Evolutionary conservation across 345 rosid genomes (phyloP).

Genomic region (Heritiera littoralis): DNA sequence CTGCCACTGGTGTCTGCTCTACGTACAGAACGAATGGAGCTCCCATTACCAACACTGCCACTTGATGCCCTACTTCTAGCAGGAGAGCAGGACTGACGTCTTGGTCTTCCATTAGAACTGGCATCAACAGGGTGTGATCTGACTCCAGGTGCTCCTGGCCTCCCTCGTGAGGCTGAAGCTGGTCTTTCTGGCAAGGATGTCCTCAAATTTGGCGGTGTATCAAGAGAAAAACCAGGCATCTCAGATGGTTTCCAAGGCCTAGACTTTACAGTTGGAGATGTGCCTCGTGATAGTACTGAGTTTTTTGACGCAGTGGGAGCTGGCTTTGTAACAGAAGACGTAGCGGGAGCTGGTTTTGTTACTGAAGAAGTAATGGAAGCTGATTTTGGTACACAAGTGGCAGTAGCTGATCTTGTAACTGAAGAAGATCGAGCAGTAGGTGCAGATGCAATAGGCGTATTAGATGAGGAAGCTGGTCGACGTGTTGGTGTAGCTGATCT

Average conservation of each 20-base stretch:
- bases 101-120: conserved; percentile 43
- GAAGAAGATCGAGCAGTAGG: conserved; percentile 42
- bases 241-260: conserved; percentile 36
- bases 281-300: conserved; percentile 50
- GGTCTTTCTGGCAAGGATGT: conserved; percentile 49
- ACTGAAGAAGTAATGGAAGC: conserved; percentile 39
- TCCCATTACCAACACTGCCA: conserved; percentile 37
- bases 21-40: conserved; percentile 39
- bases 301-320: conserved; percentile 31
- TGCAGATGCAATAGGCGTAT: conserved; percentile 39
- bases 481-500: conserved; percentile 60
- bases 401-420: not conserved
- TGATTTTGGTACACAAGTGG: conserved; percentile 38
- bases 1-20: conserved; percentile 42
- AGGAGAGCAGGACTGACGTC: conserved; percentile 65
- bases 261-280: conserved; percentile 57
- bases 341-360: conserved; percentile 42
- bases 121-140: conserved; percentile 45
- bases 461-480: conserved; percentile 45
- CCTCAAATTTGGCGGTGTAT: conserved; percentile 60
- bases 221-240: conserved; percentile 56
- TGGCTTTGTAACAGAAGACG: conserved; percentile 45
- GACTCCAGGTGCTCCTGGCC: conserved; percentile 50
- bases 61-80: conserved; percentile 53
- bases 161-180: conserved; percentile 55